Conservation (phyloP, 2,329 filamentous ascomycete genomes). For the Neophaeococcomyces aloes region DNA sequence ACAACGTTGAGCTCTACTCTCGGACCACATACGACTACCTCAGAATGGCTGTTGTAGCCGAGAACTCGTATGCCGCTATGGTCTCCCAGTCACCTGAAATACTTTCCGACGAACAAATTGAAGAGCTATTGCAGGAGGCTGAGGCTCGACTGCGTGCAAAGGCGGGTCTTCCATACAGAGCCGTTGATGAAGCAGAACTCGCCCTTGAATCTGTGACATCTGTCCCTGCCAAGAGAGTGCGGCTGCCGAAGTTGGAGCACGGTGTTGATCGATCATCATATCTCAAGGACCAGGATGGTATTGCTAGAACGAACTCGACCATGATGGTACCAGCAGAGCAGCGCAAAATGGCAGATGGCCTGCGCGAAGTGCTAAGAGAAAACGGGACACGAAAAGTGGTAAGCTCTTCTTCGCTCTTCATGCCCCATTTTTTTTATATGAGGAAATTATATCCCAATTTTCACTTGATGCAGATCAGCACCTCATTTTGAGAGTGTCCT, state of each 20-base stretch:
- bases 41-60: no score
- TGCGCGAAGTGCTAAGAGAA: constrained; percentile 45
- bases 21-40: no score
- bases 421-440: constrained; percentile 35
- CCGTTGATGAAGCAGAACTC: constrained; percentile 15
- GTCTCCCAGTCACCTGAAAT: no score
- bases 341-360: constrained; percentile 37
- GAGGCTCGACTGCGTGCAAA: constrained; percentile 43
- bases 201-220: constrained; percentile 10
- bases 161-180: constrained; percentile 18
- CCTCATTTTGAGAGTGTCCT: constrained; percentile 68
- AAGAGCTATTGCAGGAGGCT: constrained; percentile 53
- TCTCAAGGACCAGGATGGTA: constrained; percentile 37
- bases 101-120: constrained; percentile 48
- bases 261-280: constrained; percentile 12
- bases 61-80: no score
- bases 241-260: constrained; percentile 18
- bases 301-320: constrained; percentile 44
- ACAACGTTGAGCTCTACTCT: no score
- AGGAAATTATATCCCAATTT: constrained; percentile 66
- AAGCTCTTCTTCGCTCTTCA: constrained; percentile 25
- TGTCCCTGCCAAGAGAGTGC: constrained; percentile 3
- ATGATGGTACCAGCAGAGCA: constrained; percentile 38
- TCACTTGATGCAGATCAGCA: constrained; percentile 61
- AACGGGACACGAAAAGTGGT: constrained; percentile 43